A percentile compares a stretch with the other conserved stretches of the same genome.
phyloP scores from a whole-genome alignment of 2,329 filamentous ascomycete species.

The Zasmidium citrigriseum region DNA sequence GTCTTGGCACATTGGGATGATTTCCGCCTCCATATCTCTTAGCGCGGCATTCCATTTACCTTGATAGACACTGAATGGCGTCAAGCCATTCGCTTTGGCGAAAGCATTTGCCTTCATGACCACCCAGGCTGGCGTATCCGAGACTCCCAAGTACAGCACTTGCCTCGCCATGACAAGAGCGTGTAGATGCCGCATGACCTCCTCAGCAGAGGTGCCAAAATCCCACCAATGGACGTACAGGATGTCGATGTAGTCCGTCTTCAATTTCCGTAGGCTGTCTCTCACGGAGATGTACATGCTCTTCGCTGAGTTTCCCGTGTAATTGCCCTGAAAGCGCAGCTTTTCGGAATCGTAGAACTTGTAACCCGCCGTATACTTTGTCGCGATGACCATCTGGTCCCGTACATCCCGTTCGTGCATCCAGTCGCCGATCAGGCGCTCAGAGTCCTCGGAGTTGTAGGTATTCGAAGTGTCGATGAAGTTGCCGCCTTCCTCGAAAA shows the following conservation, averaged over 20 bases:
- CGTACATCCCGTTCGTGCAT: slow-evolving; percentile 45
- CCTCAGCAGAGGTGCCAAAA: slow-evolving; percentile 50
- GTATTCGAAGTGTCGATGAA: slow-evolving; percentile 46
- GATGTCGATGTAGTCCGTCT: slow-evolving; percentile 69
- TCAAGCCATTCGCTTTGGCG: slow-evolving; percentile 67
- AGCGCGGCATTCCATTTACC: slow-evolving; percentile 51
- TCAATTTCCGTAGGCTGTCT: slow-evolving; percentile 49
- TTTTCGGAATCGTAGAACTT: slow-evolving; percentile 18
- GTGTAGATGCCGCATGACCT: slow-evolving; percentile 69
- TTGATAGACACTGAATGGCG: slow-evolving; percentile 69
- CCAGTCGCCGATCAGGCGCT: slow-evolving; percentile 32
- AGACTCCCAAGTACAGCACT: slow-evolving; percentile 67
- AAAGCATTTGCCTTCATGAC: slow-evolving; percentile 38
- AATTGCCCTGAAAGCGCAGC: slow-evolving; percentile 46
- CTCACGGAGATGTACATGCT: slow-evolving; percentile 54
- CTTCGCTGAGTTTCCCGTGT: slow-evolving; percentile 61
- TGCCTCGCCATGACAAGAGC: slow-evolving; percentile 60
- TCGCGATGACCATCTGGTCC: slow-evolving; percentile 65
- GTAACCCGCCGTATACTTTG: slow-evolving; percentile 42
- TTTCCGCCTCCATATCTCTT: slow-evolving; percentile 53
- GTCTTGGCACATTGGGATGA: slow-evolving; percentile 62
- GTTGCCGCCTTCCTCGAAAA: slow-evolving; percentile 37
- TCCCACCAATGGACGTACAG: slow-evolving; percentile 40
- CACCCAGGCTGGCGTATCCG: slow-evolving; percentile 67
- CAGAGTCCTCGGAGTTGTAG: slow-evolving; percentile 35